Evolutionary conservation across 371 early-diverging fungal genomes (phyloP).

Genomic region (Ordospora colligata): DNA sequence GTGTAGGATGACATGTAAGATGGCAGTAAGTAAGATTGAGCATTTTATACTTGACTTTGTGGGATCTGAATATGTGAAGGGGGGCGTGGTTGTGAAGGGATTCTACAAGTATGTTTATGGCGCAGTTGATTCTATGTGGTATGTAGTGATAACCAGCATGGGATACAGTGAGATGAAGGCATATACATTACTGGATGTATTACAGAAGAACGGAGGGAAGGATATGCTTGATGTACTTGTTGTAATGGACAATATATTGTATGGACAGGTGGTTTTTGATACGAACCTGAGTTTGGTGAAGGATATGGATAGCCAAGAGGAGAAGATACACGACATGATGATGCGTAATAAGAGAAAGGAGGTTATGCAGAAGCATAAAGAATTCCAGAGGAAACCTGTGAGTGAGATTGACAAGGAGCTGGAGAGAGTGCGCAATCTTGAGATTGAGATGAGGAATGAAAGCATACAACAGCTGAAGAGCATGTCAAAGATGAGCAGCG

Average conservation of each 20-base stretch:
- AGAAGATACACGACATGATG: conserved; percentile 55
- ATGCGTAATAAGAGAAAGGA: conserved; percentile 45
- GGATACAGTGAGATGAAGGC: neutral
- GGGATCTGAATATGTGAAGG: neutral
- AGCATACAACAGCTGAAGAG: neutral
- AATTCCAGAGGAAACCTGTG: conserved; percentile 7
- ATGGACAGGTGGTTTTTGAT: neutral
- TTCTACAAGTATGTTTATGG: conserved; percentile 36
- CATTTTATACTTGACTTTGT: conserved; percentile 35
- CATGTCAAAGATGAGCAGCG: neutral
- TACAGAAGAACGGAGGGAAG: neutral
- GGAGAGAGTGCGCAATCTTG: conserved; percentile 5
- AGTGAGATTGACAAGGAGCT: neutral
- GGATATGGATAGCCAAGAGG: conserved; percentile 56
- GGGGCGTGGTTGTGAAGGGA: conserved; percentile 24
- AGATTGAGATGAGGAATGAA: conserved; percentile 24
- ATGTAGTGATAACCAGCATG: conserved; percentile 17
- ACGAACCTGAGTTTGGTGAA: conserved; percentile 24
- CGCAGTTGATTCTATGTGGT: neutral
- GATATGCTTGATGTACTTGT: conserved; percentile 39
- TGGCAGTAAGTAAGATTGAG: conserved; percentile 31
- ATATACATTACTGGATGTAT: conserved; percentile 6
- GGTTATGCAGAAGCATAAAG: conserved; percentile 34
- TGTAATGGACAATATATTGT: conserved; percentile 37
- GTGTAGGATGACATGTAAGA: neutral